phyloP scores from a whole-genome alignment of 768 basidiomycete genomes.

The Tubosaeta sp. region DNA sequence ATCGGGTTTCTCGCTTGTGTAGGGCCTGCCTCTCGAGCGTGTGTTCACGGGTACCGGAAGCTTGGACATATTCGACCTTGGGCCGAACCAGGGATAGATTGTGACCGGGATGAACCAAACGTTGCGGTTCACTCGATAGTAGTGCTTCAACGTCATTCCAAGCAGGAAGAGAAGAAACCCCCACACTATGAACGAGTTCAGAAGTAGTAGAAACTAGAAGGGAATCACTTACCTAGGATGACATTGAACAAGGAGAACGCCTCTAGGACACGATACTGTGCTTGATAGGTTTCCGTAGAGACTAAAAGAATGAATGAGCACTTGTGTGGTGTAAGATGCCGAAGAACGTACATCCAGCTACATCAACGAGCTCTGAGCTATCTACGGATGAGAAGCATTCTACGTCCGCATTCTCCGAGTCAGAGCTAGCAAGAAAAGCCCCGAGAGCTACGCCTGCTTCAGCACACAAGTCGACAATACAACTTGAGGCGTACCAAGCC shows the following conservation, averaged over 20 bases:
- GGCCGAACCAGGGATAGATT: constrained; percentile 67
- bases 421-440: constrained; percentile 67
- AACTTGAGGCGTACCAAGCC: constrained; percentile 56
- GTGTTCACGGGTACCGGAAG: constrained; percentile 40
- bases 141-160: constrained; percentile 40
- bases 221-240: constrained; percentile 49
- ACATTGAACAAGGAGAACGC: constrained; percentile 79
- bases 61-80: constrained; percentile 33
- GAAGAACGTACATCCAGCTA: constrained; percentile 60
- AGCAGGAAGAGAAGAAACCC: constrained; percentile 46
- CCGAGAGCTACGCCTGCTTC: constrained; percentile 55
- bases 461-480: constrained; percentile 6
- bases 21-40: constrained; percentile 34
- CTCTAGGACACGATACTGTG: constrained; percentile 82
- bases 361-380: constrained; percentile 49
- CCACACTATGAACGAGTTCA: constrained; percentile 37
- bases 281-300: constrained; percentile 81
- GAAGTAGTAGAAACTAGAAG: not conserved
- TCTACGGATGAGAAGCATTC: constrained; percentile 68
- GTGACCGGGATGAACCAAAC: constrained; percentile 75
- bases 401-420: constrained; percentile 73
- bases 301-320: constrained; percentile 39
- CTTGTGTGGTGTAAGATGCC: not conserved
- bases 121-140: constrained; percentile 37
- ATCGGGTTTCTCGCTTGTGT: constrained; percentile 26